Conservation (phyloP, 805 yeast genomes). For the Candida arabinofermentans region DNA sequence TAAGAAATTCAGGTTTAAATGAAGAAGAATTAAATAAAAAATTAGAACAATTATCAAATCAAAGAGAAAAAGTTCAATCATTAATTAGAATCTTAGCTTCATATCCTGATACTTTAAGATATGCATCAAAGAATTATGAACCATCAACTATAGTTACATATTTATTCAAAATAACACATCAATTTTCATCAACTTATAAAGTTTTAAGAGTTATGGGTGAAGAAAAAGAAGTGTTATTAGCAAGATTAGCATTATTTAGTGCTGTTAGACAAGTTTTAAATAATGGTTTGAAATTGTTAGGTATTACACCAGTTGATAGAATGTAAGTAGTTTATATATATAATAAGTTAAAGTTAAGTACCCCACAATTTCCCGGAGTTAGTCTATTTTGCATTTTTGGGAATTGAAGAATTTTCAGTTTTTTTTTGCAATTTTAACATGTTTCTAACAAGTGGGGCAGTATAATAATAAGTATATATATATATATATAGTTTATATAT, state of each 20-base stretch:
- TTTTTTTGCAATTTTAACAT: too few relatives aligned
- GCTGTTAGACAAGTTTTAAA: constrained; percentile 84
- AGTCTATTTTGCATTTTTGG: constrained; percentile 4
- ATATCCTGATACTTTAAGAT: constrained; percentile 85
- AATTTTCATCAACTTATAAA: constrained; percentile 94
- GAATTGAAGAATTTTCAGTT: background rate
- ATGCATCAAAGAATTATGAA: constrained; percentile 80
- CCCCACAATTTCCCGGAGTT: constrained; percentile 1
- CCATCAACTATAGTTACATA: constrained; percentile 94
- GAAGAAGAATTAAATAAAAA: constrained; percentile 29
- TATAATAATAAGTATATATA: background rate
- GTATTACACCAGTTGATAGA: constrained; percentile 97
- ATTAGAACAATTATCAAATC: constrained; percentile 26
- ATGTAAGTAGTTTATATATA: constrained; percentile 50
- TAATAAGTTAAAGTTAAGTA: background rate
- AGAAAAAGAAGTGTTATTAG: constrained; percentile 76
- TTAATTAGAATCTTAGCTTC: constrained; percentile 78
- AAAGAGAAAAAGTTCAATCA: constrained; percentile 36
- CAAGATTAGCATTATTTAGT: constrained; percentile 87
- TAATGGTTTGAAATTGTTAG: constrained; percentile 87
- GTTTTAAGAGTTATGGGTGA: constrained; percentile 97
- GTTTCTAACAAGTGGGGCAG: too few relatives aligned
- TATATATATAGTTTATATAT: background rate
- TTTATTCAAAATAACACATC: constrained; percentile 86
- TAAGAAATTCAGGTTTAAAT: constrained; percentile 19